Evolutionary conservation across 2,329 filamentous ascomycete species (phyloP).

Genomic region (Xylaria hypoxylon): DNA sequence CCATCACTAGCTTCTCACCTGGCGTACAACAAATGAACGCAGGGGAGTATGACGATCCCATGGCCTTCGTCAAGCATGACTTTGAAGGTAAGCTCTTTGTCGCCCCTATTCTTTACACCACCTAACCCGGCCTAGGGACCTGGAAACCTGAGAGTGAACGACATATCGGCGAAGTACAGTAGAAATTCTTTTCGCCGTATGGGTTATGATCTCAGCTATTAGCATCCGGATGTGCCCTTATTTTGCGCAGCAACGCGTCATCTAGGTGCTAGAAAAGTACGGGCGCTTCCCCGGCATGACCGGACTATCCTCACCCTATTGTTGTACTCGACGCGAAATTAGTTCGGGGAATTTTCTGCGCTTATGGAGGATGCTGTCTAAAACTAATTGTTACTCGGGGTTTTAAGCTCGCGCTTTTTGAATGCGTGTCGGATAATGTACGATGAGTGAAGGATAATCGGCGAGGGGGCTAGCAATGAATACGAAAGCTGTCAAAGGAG

Average conservation of each 20-base stretch:
- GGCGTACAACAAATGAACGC: slow-evolving; percentile 95
- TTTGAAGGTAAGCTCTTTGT: slow-evolving; percentile 79
- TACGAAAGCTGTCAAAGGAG: neutral
- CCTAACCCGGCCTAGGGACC: slow-evolving; percentile 64
- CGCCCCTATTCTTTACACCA: neutral
- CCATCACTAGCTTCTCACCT: slow-evolving; percentile 97
- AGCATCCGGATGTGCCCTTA: slow-evolving; percentile 12
- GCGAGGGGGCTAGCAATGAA: neutral
- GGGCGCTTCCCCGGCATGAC: neutral
- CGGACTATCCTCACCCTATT: neutral
- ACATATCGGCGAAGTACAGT: slow-evolving; percentile 69
- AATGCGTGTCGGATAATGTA: slow-evolving; percentile 22
- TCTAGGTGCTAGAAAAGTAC: slow-evolving; percentile 1
- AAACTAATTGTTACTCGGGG: neutral
- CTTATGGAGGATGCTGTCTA: neutral
- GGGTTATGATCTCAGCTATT: slow-evolving; percentile 35
- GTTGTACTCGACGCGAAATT: neutral
- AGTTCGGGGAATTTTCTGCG: neutral
- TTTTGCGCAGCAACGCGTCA: slow-evolving; percentile 7
- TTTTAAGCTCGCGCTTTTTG: neutral
- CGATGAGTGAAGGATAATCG: neutral
- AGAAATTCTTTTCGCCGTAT: slow-evolving; percentile 41
- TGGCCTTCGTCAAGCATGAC: slow-evolving; percentile 97
- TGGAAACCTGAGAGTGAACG: slow-evolving; percentile 81
- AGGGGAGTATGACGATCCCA: slow-evolving; percentile 86